A percentile compares a stretch with the other conserved stretches of the same genome.
Conservation (phyloP, 805 yeast species). For the Candida peoriensis region DNA sequence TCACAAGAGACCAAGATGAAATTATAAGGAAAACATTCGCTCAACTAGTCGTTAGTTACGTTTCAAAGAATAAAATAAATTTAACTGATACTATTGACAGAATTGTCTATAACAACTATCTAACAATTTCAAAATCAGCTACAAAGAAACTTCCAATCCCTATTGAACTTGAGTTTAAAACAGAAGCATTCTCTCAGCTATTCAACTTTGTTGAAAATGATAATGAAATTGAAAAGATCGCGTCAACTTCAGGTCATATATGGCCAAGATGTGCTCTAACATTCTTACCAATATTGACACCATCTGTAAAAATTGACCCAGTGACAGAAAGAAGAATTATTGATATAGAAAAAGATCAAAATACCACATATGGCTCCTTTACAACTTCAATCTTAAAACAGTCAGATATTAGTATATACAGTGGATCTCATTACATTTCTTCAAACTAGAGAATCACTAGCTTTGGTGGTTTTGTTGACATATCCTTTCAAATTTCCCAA, state of each 20-base stretch:
- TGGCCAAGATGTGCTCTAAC: conserved; percentile 25
- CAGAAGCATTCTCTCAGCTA: conserved; percentile 15
- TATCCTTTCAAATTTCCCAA: conserved; percentile 9
- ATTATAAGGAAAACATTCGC: conserved; percentile 15
- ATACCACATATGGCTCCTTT: conserved; percentile 17
- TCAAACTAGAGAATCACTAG: neutral
- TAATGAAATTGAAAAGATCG: conserved; percentile 7
- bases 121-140: conserved; percentile 2
- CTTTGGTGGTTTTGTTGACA: conserved; percentile 2
- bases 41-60: conserved; percentile 9
- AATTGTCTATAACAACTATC: conserved; percentile 9
- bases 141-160: neutral
- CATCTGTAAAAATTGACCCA: conserved; percentile 13
- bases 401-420: conserved; percentile 15
- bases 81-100: conserved; percentile 13
- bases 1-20: conserved; percentile 14
- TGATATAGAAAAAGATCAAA: conserved; percentile 14
- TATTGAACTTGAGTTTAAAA: conserved; percentile 7
- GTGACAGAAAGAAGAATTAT: conserved; percentile 19
- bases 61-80: conserved; percentile 4
- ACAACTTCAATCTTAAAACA: conserved; percentile 14
- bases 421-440: conserved; percentile 16
- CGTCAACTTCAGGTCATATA: conserved; percentile 12
- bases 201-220: conserved; percentile 12
- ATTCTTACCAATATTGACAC: conserved; percentile 12